These are phyloP conservation scores for Sporobolus alterniflorus DNA, from an alignment of 202 grass and related monocot species.

Conservation along the genomic window DNA sequence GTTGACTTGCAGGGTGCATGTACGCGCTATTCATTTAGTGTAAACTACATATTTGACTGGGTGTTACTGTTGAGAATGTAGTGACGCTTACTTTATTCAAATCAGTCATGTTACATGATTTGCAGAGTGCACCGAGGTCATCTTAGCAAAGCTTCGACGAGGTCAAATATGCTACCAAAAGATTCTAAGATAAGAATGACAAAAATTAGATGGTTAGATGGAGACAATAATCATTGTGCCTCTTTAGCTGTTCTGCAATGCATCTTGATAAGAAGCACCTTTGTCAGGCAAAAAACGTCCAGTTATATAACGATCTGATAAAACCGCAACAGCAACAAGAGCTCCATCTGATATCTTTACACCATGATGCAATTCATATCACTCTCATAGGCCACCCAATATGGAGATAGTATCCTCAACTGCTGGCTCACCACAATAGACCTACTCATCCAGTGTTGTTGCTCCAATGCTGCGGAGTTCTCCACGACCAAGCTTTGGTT, in stretches of 20 bases:
- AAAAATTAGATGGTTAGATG: constrained; percentile 26
- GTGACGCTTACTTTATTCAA: background rate
- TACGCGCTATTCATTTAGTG: too few relatives aligned
- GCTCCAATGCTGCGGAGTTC: constrained; percentile 94
- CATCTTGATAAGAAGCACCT: constrained; percentile 47
- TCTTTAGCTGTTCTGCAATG: background rate
- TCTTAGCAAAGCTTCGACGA: constrained; percentile 22
- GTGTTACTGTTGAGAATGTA: background rate
- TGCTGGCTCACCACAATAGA: constrained; percentile 88
- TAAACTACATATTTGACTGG: too few relatives aligned
- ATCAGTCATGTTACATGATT: constrained; percentile 14
- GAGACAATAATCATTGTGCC: background rate
- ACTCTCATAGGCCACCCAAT: constrained; percentile 74
- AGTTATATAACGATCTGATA: constrained; percentile 92
- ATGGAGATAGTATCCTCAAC: constrained; percentile 92
- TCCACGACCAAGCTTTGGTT: constrained; percentile 93
- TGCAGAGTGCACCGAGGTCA: constrained; percentile 31
- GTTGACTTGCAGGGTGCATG: background rate
- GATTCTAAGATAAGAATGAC: constrained; percentile 15
- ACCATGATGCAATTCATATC: constrained; percentile 92
- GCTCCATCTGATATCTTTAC: constrained; percentile 94
- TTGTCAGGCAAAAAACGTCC: constrained; percentile 94
- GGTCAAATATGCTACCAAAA: too few relatives aligned
- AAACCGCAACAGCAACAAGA: constrained; percentile 84
- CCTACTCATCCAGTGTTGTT: constrained; percentile 95